phyloP scores from a whole-genome alignment of 2,329 filamentous ascomycete species.

The Epichloe amarillans region DNA sequence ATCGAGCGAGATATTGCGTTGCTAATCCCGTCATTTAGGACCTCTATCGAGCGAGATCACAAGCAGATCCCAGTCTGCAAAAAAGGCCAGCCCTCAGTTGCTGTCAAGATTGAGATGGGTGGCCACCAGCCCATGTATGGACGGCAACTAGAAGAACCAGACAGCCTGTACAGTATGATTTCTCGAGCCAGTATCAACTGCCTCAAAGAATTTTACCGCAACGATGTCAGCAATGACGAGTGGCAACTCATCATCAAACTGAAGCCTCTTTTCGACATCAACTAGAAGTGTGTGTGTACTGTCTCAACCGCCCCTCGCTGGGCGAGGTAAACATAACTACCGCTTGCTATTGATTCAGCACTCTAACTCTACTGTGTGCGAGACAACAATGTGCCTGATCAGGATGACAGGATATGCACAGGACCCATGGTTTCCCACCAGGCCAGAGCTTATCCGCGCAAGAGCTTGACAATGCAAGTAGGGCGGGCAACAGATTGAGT shows the following conservation, averaged over 20 bases:
- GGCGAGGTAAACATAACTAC: not conserved
- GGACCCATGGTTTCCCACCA: no score
- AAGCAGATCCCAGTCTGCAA: conserved; percentile 89
- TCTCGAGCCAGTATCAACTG: conserved; percentile 83
- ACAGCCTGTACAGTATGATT: conserved; percentile 77
- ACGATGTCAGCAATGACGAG: conserved; percentile 81
- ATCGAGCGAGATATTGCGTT: not conserved
- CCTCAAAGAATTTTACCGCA: conserved; percentile 88
- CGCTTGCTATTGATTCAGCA: not conserved
- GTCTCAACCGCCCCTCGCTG: not conserved
- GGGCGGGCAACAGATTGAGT: not conserved
- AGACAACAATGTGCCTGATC: no score
- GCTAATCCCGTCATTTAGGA: conserved; percentile 34
- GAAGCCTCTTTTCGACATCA: conserved; percentile 86
- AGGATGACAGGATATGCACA: no score
- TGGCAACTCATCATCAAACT: conserved; percentile 92
- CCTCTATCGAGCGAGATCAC: conserved; percentile 93
- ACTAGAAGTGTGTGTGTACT: conserved; percentile 28
- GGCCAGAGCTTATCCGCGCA: no score
- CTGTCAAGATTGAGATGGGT: conserved; percentile 93
- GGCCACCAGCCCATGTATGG: conserved; percentile 87
- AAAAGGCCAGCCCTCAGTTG: conserved; percentile 96
- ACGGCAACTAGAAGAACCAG: conserved; percentile 84
- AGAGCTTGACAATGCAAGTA: not conserved
- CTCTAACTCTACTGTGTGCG: not conserved